Base-by-base conservation (phyloP, 345 rosid species). In the Eucalyptus dawsonii region DNA sequence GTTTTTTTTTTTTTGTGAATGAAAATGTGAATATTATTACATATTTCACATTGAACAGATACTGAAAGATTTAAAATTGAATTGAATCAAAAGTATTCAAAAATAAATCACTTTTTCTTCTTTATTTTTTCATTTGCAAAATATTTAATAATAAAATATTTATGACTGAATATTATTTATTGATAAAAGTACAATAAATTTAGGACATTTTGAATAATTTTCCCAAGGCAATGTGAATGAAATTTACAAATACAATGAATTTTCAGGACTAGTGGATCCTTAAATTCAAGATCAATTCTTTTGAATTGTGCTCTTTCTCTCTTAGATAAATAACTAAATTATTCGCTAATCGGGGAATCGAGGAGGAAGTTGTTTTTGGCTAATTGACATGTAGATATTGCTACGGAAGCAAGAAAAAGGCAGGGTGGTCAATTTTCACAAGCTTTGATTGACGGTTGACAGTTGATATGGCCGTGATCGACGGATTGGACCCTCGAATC, bases 11-110 rank as follows among this genome's bases (percentile, higher is more conserved):
- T 51, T 51, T 51, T 51, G 10, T 4, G 12, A 56, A 22, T 2
- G 14, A 56, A 24, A 24, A 24, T 56, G 29, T 56, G 62, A 56
- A 24, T 24, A 56, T 24, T 22, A 56, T 56, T 56, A 24, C 3
- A 56, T 0, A 56, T 9, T 56, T 56, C 6, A 56, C 5, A 4
- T 56, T 56, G 1, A 24, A 56, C 1, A 0, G 0, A 0, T 10
- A 24, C 12, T 56, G 2, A 56, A 56, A 24, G 29, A 22, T 56
- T 56, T 11, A 56, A n/a, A 22, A 56, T 0, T 24, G 1, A 56
- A 56, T 56, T 56, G 6, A 9, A 56, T 1, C 3, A 56, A 56
- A 56, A 56, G 29, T 56, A 56, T 9, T 56, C 12, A 22, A 56
- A 0, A 56, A 56, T 24, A 56, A 22, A 56, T 56, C 62, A 22